These are phyloP conservation scores for Sclerotinia subarctica DNA, from an alignment of 2,329 filamentous ascomycete genomes.

Conservation along the genomic window DNA sequence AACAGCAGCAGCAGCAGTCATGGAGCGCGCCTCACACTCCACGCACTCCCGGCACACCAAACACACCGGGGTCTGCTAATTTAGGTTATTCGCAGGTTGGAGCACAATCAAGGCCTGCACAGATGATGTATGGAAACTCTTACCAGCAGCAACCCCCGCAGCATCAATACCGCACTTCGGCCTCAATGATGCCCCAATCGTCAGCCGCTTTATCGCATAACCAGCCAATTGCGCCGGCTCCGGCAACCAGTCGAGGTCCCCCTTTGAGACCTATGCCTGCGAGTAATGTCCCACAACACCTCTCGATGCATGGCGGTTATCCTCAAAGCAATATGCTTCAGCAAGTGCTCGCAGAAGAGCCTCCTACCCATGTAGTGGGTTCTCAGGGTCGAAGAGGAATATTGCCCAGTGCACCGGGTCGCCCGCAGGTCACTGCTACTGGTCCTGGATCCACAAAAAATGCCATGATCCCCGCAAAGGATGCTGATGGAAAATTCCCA, in stretches of 20 bases:
- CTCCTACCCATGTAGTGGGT: constrained; percentile 87
- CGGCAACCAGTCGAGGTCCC: constrained; percentile 52
- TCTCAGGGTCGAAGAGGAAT: constrained; percentile 92
- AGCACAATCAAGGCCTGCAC: constrained; percentile 30
- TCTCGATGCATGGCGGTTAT: constrained; percentile 52
- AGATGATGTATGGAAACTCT: constrained; percentile 34
- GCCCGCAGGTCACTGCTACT: constrained; percentile 70
- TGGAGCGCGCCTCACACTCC: constrained; percentile 53
- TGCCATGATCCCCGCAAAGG: constrained; percentile 85
- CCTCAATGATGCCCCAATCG: constrained; percentile 63
- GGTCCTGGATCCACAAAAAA: constrained; percentile 70
- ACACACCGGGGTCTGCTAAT: constrained; percentile 55
- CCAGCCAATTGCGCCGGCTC: constrained; percentile 73
- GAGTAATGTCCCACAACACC: constrained; percentile 50
- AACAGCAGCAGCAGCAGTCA: constrained; percentile 42
- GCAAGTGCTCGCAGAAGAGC: constrained; percentile 56
- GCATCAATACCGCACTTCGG: constrained; percentile 50
- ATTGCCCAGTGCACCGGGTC: constrained; percentile 82
- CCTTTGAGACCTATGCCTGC: constrained; percentile 67
- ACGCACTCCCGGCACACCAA: constrained; percentile 60
- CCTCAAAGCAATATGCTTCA: constrained; percentile 56
- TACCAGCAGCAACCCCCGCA: constrained; percentile 30
- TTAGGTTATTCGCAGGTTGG: constrained; percentile 58
- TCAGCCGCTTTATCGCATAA: constrained; percentile 67
- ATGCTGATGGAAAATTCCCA: constrained; percentile 96